Evolutionary conservation across 2,329 filamentous ascomycete species (phyloP).

Genomic region (Ilyonectria destructans): DNA sequence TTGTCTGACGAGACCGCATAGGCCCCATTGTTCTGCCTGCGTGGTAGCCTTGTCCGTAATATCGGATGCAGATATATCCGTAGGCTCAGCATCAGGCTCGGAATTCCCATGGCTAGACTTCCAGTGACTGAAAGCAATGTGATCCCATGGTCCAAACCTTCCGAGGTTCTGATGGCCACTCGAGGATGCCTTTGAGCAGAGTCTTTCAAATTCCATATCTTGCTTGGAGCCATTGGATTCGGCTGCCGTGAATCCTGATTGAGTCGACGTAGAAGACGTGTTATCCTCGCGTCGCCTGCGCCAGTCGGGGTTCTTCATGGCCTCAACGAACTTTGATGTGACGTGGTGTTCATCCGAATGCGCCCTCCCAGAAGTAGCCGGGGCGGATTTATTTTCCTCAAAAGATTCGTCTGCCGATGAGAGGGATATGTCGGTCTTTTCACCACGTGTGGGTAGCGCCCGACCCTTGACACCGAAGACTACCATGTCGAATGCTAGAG

Average conservation of each 20-base stretch:
- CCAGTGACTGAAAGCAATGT: conserved; percentile 17
- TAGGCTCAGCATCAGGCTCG: conserved; percentile 22
- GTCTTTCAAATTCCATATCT: background rate
- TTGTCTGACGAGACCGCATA: conserved; percentile 34
- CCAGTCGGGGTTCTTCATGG: conserved; percentile 57
- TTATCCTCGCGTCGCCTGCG: conserved; percentile 46
- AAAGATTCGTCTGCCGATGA: conserved; percentile 32
- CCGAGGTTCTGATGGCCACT: background rate
- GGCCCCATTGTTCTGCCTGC: background rate
- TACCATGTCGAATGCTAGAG: conserved; percentile 28
- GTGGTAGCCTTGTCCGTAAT: background rate
- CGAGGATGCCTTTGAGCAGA: background rate
- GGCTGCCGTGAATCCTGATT: conserved; percentile 19
- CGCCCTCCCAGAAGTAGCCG: conserved; percentile 28
- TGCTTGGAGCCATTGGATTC: background rate
- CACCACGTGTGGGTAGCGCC: conserved; percentile 16
- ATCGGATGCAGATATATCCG: background rate
- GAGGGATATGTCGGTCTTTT: conserved; percentile 23
- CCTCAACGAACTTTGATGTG: conserved; percentile 49
- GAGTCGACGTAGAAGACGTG: conserved; percentile 23
- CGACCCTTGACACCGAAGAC: conserved; percentile 26
- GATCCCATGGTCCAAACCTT: conserved; percentile 17
- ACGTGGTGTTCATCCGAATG: conserved; percentile 39
- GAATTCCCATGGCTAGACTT: conserved; percentile 24
- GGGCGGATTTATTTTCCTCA: conserved; percentile 29